Evolutionary conservation across 305 asterid genomes (phyloP).

Genomic region (Rubia balearica): DNA sequence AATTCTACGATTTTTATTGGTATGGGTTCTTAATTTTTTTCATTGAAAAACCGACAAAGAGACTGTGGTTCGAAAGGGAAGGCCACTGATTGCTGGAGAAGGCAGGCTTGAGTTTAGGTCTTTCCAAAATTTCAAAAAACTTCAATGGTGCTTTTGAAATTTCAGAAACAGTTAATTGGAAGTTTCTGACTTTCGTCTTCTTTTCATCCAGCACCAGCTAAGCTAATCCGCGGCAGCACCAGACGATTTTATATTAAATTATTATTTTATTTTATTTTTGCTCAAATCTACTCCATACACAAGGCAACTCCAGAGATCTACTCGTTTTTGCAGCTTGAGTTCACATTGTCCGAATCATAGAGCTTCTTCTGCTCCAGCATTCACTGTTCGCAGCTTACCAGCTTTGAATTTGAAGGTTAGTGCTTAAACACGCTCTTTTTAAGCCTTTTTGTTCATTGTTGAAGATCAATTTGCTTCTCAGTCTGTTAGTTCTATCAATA

Average conservation of each 20-base stretch:
- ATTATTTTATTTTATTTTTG: not conserved
- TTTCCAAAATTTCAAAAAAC: not conserved
- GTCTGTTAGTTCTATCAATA: not conserved
- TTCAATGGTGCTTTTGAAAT: not conserved
- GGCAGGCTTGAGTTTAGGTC: not conserved
- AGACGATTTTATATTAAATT: not conserved
- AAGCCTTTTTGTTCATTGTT: not conserved
- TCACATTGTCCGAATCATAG: not conserved
- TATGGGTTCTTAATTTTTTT: not conserved
- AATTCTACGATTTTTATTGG: not conserved
- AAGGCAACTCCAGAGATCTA: not conserved
- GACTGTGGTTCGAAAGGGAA: not conserved
- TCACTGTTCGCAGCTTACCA: not conserved
- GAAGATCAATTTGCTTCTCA: not conserved
- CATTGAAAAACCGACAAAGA: not conserved
- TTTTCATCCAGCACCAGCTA: not conserved
- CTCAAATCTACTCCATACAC: not conserved
- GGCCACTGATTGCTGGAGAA: not conserved
- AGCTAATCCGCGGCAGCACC: not conserved
- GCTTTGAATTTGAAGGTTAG: slow-evolving; percentile 10
- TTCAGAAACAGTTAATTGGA: not conserved
- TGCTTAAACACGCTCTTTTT: not conserved
- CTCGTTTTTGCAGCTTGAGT: not conserved
- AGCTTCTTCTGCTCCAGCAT: not conserved
- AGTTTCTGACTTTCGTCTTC: not conserved